Conservation (phyloP, 176 grass and related monocot genomes). For the Phoenix dactylifera region DNA sequence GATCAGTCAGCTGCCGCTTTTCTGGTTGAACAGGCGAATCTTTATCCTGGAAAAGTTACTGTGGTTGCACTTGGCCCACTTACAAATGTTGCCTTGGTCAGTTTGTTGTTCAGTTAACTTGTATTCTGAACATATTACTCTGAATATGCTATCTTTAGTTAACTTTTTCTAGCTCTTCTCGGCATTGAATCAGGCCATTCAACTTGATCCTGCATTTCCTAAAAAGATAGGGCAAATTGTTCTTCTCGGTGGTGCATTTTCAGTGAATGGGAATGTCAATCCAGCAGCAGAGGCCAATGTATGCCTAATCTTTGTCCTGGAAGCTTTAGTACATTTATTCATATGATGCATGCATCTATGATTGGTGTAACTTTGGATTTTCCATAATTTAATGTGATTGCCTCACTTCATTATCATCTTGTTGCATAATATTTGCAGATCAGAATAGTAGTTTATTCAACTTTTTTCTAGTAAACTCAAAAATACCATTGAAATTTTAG, state of each 20-base stretch:
- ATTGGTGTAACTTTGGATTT: no score
- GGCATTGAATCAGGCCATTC: conserved; percentile 42
- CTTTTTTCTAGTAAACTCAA: no score
- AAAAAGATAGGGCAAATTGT: conserved; percentile 87
- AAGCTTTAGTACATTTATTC: no score
- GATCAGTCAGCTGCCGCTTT: conserved; percentile 61
- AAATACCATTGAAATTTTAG: no score
- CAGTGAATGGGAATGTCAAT: conserved; percentile 94
- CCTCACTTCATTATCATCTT: no score
- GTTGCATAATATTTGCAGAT: no score
- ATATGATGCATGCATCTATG: no score
- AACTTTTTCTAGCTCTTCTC: no score
- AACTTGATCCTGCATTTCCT: conserved; percentile 66
- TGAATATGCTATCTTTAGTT: no score
- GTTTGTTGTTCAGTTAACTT: conserved; percentile 4
- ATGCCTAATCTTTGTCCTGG: conserved; percentile 12
- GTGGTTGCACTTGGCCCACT: conserved; percentile 78
- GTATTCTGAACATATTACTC: no score
- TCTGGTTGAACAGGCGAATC: conserved; percentile 63
- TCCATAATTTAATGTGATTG: no score
- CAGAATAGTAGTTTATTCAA: no score
- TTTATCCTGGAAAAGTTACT: conserved; percentile 63
- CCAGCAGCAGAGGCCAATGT: conserved; percentile 88
- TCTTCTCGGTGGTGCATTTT: conserved; percentile 89
- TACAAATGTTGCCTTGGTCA: conserved; percentile 83